A percentile compares a stretch with the other conserved stretches of the same genome.
Evolutionary conservation across 768 basidiomycete species (phyloP).

Genomic region (Gyrodon lividus): DNA sequence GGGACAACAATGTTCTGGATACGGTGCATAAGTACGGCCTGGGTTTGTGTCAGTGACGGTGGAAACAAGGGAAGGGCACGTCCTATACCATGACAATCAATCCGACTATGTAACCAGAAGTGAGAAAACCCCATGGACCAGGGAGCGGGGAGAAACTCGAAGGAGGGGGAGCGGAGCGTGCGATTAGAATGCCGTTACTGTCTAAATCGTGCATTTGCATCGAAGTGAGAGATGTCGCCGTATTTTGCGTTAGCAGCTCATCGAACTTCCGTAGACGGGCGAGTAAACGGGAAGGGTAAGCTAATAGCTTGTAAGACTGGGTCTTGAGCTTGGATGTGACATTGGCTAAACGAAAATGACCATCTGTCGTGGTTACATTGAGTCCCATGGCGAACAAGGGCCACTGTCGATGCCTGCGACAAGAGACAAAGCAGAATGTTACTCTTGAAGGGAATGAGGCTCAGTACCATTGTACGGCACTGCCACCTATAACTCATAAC

Average conservation of each 20-base stretch:
- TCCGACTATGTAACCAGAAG: slow-evolving; percentile 69
- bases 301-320: slow-evolving; percentile 30
- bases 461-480: not conserved
- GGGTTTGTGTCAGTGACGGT: slow-evolving; percentile 1
- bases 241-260: slow-evolving; percentile 26
- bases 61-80: not conserved
- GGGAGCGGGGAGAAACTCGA: slow-evolving; percentile 37
- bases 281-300: slow-evolving; percentile 41
- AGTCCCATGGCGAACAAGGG: not conserved
- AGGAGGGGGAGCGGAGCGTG: slow-evolving; percentile 12
- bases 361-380: not conserved
- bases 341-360: not conserved
- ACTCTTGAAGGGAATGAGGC: not conserved
- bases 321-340: slow-evolving; percentile 23
- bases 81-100: slow-evolving; percentile 60
- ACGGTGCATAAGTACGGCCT: slow-evolving; percentile 71
- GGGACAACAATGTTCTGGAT: slow-evolving; percentile 80
- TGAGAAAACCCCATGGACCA: slow-evolving; percentile 70
- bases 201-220: slow-evolving; percentile 5
- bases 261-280: slow-evolving; percentile 39
- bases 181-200: not conserved
- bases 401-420: not conserved
- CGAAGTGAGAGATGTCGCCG: not conserved
- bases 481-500: no score
- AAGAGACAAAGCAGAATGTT: not conserved